Evolutionary conservation across 345 rosid species (phyloP), one percentile per base, ranked within the genome.

Genomic region (Cardamine occulta): DNA sequence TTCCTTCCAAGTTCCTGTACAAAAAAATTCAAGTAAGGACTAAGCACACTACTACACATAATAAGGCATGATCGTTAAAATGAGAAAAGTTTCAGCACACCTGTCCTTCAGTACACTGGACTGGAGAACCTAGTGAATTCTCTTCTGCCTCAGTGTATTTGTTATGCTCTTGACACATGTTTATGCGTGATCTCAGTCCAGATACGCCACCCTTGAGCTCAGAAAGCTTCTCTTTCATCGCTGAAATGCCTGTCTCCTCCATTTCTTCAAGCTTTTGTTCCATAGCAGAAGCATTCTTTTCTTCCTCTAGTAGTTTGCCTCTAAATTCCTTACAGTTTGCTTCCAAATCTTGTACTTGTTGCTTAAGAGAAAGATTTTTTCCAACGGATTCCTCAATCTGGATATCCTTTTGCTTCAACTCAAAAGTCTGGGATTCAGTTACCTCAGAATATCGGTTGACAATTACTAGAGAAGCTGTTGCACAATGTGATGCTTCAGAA

Each of bases 391-490:
- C 86, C 71, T 70, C 58, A 47, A 89, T 84, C 69, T 78, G 84
- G 52, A 40, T 13, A 63, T 84, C 87, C 80, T 86, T 91, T 57
- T 72, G 64, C 76, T 76, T 86, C 79, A 91, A 60, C 59, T 79
- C 82, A 81, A 72, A 68, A 42, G 69, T 83, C 61, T 82, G 81
- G 26, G 72, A 60, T 55, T 63, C 56, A 63, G 80, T 84, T 44
- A 80, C 62, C 81, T 88, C 91, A 28, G 96, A 87, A 62, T 86
- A 79, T 77, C 91, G 84, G 79, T 83, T 88, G 65, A 91, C 89
- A 69, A 90, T 52, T 45, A 91, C 82, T 81, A 90, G 86, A 74
- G 96, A 97, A 70, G 79, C 91, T 54, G 97, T 89, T 70, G 99
- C 97, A 61, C 84, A 86, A 66, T 61, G 60, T 62, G 97, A 85